Evolutionary conservation across 805 yeast species (phyloP).

Genomic region (Metschnikowia dekortorum): DNA sequence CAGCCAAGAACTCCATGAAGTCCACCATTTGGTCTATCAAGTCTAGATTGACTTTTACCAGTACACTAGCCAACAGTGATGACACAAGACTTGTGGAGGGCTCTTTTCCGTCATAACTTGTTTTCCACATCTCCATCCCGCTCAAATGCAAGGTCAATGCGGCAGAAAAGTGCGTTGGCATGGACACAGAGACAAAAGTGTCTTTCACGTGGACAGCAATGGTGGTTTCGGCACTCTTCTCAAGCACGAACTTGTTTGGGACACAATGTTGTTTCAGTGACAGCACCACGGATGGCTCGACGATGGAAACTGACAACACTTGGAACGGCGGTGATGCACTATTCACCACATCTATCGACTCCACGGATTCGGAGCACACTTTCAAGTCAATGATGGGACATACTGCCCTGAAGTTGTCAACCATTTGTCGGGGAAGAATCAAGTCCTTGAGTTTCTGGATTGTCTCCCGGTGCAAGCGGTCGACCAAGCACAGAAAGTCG

Average conservation of each 20-base stretch:
- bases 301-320: constrained; percentile 23
- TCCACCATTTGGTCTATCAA: constrained; percentile 22
- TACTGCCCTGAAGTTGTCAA: constrained; percentile 44
- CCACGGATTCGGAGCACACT: constrained; percentile 30
- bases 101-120: neutral
- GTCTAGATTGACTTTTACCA: constrained; percentile 12
- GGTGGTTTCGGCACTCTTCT: constrained; percentile 14
- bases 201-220: constrained; percentile 33
- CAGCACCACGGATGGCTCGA: constrained; percentile 34
- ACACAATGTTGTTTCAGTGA: constrained; percentile 17
- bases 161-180: constrained; percentile 18
- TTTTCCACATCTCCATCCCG: constrained; percentile 38
- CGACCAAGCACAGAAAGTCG: constrained; percentile 51
- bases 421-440: constrained; percentile 28
- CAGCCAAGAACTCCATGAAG: constrained; percentile 14
- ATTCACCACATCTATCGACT: constrained; percentile 18
- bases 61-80: neutral
- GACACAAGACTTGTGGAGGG: neutral
- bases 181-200: constrained; percentile 18
- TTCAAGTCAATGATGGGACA: constrained; percentile 42
- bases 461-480: constrained; percentile 58
- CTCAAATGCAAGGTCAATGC: constrained; percentile 14
- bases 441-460: constrained; percentile 39
- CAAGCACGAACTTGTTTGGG: constrained; percentile 6
- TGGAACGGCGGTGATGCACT: constrained; percentile 28